A percentile compares a stretch with the other conserved stretches of the same genome.
phyloP scores from a whole-genome alignment of 192 early-diverging fungal genomes.

The Coemansia sp. region DNA sequence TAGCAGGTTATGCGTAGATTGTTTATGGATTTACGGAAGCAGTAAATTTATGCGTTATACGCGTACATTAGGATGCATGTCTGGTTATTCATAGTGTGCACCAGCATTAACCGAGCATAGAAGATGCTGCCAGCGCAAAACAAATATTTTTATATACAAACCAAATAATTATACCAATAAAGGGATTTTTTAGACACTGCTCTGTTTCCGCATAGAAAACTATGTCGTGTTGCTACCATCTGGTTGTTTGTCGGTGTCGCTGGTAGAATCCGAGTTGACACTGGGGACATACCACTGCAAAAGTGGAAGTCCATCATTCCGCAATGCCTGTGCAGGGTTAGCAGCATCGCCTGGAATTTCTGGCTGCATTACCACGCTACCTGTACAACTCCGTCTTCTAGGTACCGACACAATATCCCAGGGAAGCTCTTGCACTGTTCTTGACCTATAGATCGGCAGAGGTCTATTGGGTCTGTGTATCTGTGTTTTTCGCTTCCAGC shows the following conservation, averaged over 20 bases:
- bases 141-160: no score
- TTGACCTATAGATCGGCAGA: constrained; percentile 16
- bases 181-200: no score
- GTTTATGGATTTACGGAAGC: no score
- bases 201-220: no score
- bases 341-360: constrained; percentile 8
- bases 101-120: no score
- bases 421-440: constrained; percentile 24
- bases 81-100: no score
- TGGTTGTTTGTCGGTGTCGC: neutral
- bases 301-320: constrained; percentile 36
- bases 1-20: no score
- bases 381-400: constrained; percentile 10
- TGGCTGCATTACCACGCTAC: constrained; percentile 11
- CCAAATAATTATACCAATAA: no score
- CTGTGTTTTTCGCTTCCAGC: constrained; percentile 12
- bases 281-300: constrained; percentile 40
- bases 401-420: constrained; percentile 39
- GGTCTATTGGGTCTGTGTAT: neutral
- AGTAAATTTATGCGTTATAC: no score
- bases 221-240: neutral
- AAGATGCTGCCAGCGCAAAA: no score
- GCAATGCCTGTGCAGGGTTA: constrained; percentile 28
- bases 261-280: no score
- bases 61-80: no score